Base-by-base conservation (phyloP, 345 rosid genomes). In the Barbarea vulgaris region DNA sequence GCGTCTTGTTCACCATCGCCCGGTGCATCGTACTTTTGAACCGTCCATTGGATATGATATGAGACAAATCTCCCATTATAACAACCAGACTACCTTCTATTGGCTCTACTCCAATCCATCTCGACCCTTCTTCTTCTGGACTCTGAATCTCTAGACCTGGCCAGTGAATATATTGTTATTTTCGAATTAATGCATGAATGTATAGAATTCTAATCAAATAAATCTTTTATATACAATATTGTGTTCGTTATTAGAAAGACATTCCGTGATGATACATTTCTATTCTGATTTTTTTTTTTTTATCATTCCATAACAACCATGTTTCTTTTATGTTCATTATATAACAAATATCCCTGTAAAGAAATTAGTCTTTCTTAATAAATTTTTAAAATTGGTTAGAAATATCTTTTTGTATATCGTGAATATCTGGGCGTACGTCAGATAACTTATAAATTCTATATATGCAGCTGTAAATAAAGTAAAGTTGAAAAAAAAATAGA, bases 31-130 rank as follows among this genome's bases (percentile, higher is more conserved):
- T 70, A 61, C 31, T 79, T 72, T 77, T 82, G 81, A 87, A 82
- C 65, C 61, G 75, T 1, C 88, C 87, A 47, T 85, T 82, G 31
- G 85, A 76, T 46, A 75, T 48, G 7, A 83, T 83, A 15, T 85
- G 87, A 80, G 79, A 75, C 73, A 83, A 31, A 61, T 86, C 86
- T 13, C 90, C 90, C 54, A 78, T 34, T 31, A 65, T 81, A 22
- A 82, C 84, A 31, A 79, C 83, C 24, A 87, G 78, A 60, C 77
- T 68, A 24, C 77, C 73, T 2, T 66, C 50, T 24, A 75, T 41
- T 15, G 87, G 85, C 15, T 73, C 68, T 30, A 85, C 87, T 2
- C 81, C 73, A 27, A 75, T 64, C 86, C 91, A 87, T 41, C 30
- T 33, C 64, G 79, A 82, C 17, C 55, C 54, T 14, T 53, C 69